A percentile compares a stretch with the other conserved stretches of the same genome.
Evolutionary conservation across 805 yeast genomes (phyloP).

Genomic region (Naumovozyma dairenensis): DNA sequence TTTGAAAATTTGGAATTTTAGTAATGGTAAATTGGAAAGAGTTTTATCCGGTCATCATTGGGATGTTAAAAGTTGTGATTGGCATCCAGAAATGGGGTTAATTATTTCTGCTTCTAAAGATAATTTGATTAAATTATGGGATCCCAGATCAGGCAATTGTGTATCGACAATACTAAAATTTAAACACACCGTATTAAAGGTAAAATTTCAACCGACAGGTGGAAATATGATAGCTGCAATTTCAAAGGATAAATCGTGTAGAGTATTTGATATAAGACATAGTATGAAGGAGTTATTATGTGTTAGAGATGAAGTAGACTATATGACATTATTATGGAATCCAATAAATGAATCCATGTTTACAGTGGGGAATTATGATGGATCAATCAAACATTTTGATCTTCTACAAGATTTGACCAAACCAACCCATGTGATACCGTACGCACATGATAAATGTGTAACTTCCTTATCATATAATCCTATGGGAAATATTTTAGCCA

Average conservation of each 20-base stretch:
- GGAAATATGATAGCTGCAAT: conserved; percentile 79
- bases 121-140: conserved; percentile 90
- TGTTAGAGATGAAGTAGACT: conserved; percentile 74
- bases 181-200: conserved; percentile 85
- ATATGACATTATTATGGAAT: conserved; percentile 85
- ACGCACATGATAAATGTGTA: conserved; percentile 90
- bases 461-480: conserved; percentile 91
- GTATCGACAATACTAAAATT: conserved; percentile 80
- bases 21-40: conserved; percentile 75
- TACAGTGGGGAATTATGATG: conserved; percentile 83
- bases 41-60: conserved; percentile 87
- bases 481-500: conserved; percentile 78
- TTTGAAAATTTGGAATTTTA: conserved; percentile 89
- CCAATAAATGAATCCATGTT: conserved; percentile 74
- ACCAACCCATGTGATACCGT: conserved; percentile 60
- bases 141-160: conserved; percentile 72
- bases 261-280: conserved; percentile 73
- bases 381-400: conserved; percentile 68
- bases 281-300: conserved; percentile 68
- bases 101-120: conserved; percentile 93
- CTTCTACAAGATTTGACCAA: conserved; percentile 30
- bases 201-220: conserved; percentile 67
- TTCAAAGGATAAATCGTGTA: conserved; percentile 78
- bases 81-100: conserved; percentile 87
- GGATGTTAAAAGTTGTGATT: conserved; percentile 96